phyloP scores from a whole-genome alignment of 805 yeast species.

The Cyberlindnera maclurae region DNA sequence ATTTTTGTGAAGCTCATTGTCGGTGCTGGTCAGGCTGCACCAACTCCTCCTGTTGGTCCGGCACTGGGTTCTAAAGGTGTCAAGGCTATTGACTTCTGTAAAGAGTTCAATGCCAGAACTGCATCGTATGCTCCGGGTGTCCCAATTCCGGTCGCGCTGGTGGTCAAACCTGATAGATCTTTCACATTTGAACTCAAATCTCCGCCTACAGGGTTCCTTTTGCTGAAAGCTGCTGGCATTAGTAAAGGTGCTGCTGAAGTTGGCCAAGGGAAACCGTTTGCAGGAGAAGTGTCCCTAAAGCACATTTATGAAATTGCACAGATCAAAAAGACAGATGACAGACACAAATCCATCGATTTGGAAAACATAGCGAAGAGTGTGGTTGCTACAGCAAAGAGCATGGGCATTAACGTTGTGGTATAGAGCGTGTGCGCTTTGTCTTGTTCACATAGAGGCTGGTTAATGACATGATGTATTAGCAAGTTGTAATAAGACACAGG shows the following conservation, averaged over 20 bases:
- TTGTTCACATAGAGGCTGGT: slow-evolving; percentile 1
- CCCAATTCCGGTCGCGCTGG: slow-evolving; percentile 82
- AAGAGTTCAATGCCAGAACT: slow-evolving; percentile 96
- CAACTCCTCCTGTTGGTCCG: slow-evolving; percentile 98
- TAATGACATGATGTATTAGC: not conserved
- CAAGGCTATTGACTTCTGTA: slow-evolving; percentile 96
- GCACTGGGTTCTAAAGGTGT: slow-evolving; percentile 98
- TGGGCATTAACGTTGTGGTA: slow-evolving; percentile 79
- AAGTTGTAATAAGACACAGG: no score
- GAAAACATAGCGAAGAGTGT: slow-evolving; percentile 76
- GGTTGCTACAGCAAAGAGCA: slow-evolving; percentile 80
- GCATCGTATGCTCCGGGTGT: slow-evolving; percentile 79
- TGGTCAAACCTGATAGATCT: slow-evolving; percentile 87
- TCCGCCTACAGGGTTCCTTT: slow-evolving; percentile 85
- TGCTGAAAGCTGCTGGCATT: slow-evolving; percentile 74
- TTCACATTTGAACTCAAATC: slow-evolving; percentile 81
- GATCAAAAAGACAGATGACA: slow-evolving; percentile 80
- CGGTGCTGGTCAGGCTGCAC: slow-evolving; percentile 97
- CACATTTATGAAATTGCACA: slow-evolving; percentile 94
- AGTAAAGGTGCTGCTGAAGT: slow-evolving; percentile 67
- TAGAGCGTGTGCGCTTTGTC: slow-evolving; percentile 23
- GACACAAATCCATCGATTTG: slow-evolving; percentile 63
- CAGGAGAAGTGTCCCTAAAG: slow-evolving; percentile 70
- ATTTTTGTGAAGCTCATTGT: slow-evolving; percentile 84
- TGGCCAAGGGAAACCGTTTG: slow-evolving; percentile 46